phyloP scores from a whole-genome alignment of 441 rosid genomes.

The Brassica hybrid region DNA sequence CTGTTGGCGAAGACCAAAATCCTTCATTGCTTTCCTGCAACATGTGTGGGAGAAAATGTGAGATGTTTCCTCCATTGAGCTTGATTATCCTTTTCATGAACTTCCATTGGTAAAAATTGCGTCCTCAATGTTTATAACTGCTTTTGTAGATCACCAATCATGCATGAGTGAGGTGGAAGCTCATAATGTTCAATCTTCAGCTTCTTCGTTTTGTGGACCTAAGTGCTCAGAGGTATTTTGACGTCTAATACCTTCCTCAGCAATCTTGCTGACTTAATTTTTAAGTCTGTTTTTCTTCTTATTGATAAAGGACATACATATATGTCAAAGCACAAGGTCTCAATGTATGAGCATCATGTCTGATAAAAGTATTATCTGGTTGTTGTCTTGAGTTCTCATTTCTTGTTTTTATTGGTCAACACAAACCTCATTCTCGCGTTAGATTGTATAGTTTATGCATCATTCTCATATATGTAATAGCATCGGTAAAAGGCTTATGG shows the following conservation, averaged over 20 bases:
- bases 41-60: constrained; percentile 90
- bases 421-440: neutral
- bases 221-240: constrained; percentile 80
- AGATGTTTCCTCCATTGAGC: constrained; percentile 36
- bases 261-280: constrained; percentile 3
- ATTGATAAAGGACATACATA: constrained; percentile 11
- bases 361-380: neutral
- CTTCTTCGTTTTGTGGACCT: constrained; percentile 68
- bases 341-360: constrained; percentile 5
- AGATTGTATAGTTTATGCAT: neutral
- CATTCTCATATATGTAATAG: too few relatives aligned
- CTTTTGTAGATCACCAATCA: constrained; percentile 69
- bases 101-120: neutral
- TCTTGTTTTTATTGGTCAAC: constrained; percentile 1
- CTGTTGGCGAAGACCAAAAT: constrained; percentile 47
- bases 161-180: constrained; percentile 61
- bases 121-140: constrained; percentile 34
- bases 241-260: constrained; percentile 23
- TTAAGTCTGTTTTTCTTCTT: neutral
- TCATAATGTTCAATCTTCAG: constrained; percentile 48
- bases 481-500: neutral
- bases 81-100: constrained; percentile 25
- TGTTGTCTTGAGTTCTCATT: neutral
- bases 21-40: constrained; percentile 58
- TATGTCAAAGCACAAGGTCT: constrained; percentile 18